Base-by-base conservation (phyloP, 371 early-diverging fungal species). In the Saksenaea oblongispora region DNA sequence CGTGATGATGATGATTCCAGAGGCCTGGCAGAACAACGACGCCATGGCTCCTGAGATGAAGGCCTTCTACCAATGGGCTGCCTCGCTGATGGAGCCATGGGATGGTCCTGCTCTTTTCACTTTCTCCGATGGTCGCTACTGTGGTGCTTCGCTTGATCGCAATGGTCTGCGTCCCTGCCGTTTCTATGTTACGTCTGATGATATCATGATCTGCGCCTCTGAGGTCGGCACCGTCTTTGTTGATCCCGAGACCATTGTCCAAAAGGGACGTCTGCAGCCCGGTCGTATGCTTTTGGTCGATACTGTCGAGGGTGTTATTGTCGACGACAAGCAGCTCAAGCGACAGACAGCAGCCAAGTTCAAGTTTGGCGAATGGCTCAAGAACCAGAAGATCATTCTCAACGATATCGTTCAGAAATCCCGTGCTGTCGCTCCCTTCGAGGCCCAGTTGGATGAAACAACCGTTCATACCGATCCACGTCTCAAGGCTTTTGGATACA, bases 51-150 rank as follows among this genome's bases (percentile, higher is more conserved):
- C 93, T 5, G 93, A 93, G 56, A 91, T 93, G 81, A 86, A 89
- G 57, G 91, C 93, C 7, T 97, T 97, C 76, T 97, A 98, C 77
- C 89, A 93, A 75, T 97, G 97, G 97, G 95, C 95, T 54, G 92
- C 95, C 31, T 91, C 91, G 70, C 73, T 97, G 41, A 98, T 97
- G 97, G 98, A 98, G 73, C 94, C 96, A 18, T 98, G 97, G 93
- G 98, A 98, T 76, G 98, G 98, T 34, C 98, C 98, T 57, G 98
- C 98, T 15, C 83, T 97, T 44, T 92, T 98, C 73, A 95, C 96
- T 15, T 97, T 97, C 78, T 89, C 93, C 34, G 98, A 98, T 74
- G 98, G 98, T 55, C 91, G 98, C 59, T 96, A 91, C 79, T 93
- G 95, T 71, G 98, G 97, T 73, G 97, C 97, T 17, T 89, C 87